A percentile compares a stretch with the other conserved stretches of the same genome.
Conservation (phyloP, 768 basidiomycete species). For the Fomitopsis pulvina region DNA sequence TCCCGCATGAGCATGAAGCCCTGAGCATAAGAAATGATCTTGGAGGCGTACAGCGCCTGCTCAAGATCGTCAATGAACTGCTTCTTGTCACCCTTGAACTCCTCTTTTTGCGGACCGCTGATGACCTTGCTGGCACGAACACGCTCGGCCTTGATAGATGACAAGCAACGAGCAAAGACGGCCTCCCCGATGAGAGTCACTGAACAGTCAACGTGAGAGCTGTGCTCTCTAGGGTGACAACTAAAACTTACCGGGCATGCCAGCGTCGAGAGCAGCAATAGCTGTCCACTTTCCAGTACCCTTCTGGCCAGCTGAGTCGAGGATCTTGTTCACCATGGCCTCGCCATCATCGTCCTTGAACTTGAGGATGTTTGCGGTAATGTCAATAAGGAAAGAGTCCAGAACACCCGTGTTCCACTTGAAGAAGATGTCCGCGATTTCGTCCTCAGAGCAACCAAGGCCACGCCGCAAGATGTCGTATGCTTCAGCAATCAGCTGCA, state of each 20-base stretch:
- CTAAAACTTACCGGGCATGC: slow-evolving; percentile 58
- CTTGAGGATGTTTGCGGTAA: slow-evolving; percentile 93
- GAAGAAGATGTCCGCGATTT: slow-evolving; percentile 91
- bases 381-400: slow-evolving; percentile 99
- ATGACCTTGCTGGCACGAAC: slow-evolving; percentile 87
- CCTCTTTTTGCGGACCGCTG: slow-evolving; percentile 87
- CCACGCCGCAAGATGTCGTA: slow-evolving; percentile 99
- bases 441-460: slow-evolving; percentile 75
- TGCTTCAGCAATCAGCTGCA: slow-evolving; percentile 98
- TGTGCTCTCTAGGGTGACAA: not conserved
- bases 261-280: slow-evolving; percentile 91
- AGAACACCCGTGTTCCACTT: slow-evolving; percentile 99
- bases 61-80: slow-evolving; percentile 99
- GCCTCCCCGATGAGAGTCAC: slow-evolving; percentile 99
- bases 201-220: slow-evolving; percentile 23
- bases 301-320: slow-evolving; percentile 96
- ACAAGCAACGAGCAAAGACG: slow-evolving; percentile 97
- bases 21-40: slow-evolving; percentile 99
- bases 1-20: slow-evolving; percentile 99
- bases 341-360: slow-evolving; percentile 95
- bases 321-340: slow-evolving; percentile 88
- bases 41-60: slow-evolving; percentile 98
- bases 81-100: slow-evolving; percentile 97
- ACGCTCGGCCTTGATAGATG: slow-evolving; percentile 95
- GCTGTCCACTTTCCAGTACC: slow-evolving; percentile 99